Percentiles rank a stretch among this genome's conserved stretches.
These are phyloP conservation scores for Helicocarpus griseus DNA, from an alignment of 2,329 filamentous ascomycete species.

Conservation along the genomic window DNA sequence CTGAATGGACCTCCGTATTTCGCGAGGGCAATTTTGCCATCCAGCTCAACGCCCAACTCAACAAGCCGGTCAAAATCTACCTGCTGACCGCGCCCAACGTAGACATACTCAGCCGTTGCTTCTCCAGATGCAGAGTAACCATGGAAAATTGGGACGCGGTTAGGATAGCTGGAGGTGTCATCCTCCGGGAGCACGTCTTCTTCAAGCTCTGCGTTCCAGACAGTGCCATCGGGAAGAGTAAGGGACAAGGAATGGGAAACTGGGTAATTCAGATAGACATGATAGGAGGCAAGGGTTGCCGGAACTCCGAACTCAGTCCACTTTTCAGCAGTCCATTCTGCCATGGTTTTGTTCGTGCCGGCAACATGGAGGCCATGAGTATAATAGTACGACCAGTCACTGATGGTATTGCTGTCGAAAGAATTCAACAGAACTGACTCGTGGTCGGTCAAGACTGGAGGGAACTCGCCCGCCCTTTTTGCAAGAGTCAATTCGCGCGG, in stretches of 20 bases:
- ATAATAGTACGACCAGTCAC: constrained; percentile 22
- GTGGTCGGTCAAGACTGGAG: constrained; percentile 18
- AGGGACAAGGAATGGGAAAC: constrained; percentile 18
- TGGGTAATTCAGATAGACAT: constrained; percentile 21
- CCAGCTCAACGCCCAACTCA: constrained; percentile 33
- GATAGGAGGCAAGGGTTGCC: constrained; percentile 17
- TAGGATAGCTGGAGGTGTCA: constrained; percentile 16
- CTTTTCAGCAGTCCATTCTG: constrained; percentile 23
- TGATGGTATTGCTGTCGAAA: constrained; percentile 19
- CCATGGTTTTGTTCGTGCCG: constrained; percentile 21
- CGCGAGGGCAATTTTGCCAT: constrained; percentile 41
- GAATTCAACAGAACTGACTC: constrained; percentile 20
- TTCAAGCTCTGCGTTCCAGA: constrained; percentile 12
- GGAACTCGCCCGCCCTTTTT: constrained; percentile 16
- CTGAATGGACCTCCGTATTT: constrained; percentile 36
- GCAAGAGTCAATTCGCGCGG: constrained; percentile 9
- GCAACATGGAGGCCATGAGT: constrained; percentile 23
- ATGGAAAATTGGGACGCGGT: constrained; percentile 38
- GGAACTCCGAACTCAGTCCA: constrained; percentile 21
- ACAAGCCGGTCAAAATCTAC: constrained; percentile 38
- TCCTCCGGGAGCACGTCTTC: constrained; percentile 18
- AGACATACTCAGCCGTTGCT: constrained; percentile 39
- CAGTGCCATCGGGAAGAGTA: constrained; percentile 15
- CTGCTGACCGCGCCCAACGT: constrained; percentile 33
- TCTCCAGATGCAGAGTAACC: constrained; percentile 39